A percentile compares a stretch with the other conserved stretches of the same genome.
These are phyloP conservation scores for Backusella luteola DNA, from an alignment of 192 early-diverging fungal species.

Conservation along the genomic window DNA sequence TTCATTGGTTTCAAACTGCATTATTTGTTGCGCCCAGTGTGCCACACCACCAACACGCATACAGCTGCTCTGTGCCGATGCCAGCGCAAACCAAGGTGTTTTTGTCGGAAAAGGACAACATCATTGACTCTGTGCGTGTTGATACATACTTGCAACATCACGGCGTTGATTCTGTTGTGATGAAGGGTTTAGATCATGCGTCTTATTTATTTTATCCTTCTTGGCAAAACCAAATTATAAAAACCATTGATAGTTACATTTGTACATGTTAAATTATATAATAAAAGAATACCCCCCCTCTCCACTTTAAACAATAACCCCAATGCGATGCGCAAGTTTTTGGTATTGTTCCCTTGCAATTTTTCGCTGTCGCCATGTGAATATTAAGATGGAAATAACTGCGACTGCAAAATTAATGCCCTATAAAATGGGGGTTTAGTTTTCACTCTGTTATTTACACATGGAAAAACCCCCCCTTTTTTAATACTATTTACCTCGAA, in stretches of 20 bases:
- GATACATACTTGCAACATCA: slow-evolving; percentile 34
- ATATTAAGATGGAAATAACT: slow-evolving; percentile 17
- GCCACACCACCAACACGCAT: neutral
- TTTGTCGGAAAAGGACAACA: slow-evolving; percentile 47
- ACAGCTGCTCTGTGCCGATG: slow-evolving; percentile 6
- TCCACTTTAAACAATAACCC: slow-evolving; percentile 5
- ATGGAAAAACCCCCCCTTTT: neutral
- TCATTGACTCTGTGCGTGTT: slow-evolving; percentile 40
- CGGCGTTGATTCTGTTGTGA: slow-evolving; percentile 37
- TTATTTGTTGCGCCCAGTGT: slow-evolving; percentile 34
- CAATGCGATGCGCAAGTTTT: slow-evolving; percentile 37
- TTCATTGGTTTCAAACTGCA: slow-evolving; percentile 47
- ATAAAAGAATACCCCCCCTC: neutral
- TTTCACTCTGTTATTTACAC: neutral
- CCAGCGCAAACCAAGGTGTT: slow-evolving; percentile 37
- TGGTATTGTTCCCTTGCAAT: slow-evolving; percentile 34
- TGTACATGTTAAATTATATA: neutral
- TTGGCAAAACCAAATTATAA: slow-evolving; percentile 29
- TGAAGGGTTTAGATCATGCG: slow-evolving; percentile 49
- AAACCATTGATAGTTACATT: slow-evolving; percentile 10
- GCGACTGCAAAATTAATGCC: slow-evolving; percentile 30
- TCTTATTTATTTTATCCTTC: slow-evolving; percentile 36
- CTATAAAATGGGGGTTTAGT: neutral
- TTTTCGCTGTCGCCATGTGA: slow-evolving; percentile 41
- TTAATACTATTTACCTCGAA: slow-evolving; percentile 24